Conservation (phyloP, 345 rosid genomes). For the Camelina laxa region DNA sequence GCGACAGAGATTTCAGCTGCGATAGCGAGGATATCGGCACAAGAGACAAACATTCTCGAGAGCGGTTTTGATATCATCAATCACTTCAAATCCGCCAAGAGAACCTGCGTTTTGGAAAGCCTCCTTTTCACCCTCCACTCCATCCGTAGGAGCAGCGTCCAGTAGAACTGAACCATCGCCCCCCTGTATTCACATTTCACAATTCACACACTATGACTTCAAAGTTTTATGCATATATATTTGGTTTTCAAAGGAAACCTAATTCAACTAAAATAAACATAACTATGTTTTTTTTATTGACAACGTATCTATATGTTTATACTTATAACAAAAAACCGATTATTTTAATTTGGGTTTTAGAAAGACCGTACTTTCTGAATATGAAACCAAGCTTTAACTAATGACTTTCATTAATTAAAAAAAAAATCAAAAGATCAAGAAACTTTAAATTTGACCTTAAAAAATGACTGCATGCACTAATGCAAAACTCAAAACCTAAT, state of each 20-base stretch:
- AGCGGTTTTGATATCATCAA: slow-evolving; percentile 59
- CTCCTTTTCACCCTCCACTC: slow-evolving; percentile 46
- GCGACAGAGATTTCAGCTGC: slow-evolving; percentile 54
- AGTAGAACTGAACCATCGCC: slow-evolving; percentile 64
- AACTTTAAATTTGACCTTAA: neutral
- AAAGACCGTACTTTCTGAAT: slow-evolving; percentile 18
- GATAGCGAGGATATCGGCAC: slow-evolving; percentile 63
- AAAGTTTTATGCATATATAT: neutral
- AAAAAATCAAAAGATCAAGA: neutral
- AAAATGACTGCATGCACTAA: neutral
- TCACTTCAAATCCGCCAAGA: slow-evolving; percentile 44
- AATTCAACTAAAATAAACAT: neutral
- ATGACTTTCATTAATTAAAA: neutral
- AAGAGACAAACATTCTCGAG: slow-evolving; percentile 65
- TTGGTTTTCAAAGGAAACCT: neutral
- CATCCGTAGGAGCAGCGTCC: slow-evolving; percentile 47
- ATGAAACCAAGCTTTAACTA: slow-evolving; percentile 20
- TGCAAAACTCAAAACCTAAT: neutral
- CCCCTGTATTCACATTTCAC: slow-evolving; percentile 47
- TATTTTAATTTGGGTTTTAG: slow-evolving; percentile 11
- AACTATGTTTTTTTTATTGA: neutral
- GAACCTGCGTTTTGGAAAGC: slow-evolving; percentile 46
- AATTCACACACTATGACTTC: neutral
- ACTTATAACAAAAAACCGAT: neutral
- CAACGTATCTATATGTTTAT: no score